Evolutionary conservation across 768 basidiomycete genomes (phyloP), one percentile per base, ranked within the genome.

Genomic region (Phylloporus rhodoxanthus): DNA sequence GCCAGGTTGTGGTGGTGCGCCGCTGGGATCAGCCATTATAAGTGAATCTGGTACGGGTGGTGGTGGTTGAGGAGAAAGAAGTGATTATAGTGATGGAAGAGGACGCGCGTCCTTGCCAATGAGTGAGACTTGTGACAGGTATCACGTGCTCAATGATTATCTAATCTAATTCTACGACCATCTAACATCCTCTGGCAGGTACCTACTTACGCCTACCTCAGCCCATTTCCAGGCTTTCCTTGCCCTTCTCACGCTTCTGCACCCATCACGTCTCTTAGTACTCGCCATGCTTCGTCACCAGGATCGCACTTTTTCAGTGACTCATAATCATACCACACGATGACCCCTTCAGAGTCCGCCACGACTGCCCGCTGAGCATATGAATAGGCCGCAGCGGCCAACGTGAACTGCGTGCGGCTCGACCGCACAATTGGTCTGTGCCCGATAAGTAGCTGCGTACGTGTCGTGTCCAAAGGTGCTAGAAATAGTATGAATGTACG

Each of bases 241-340:
- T 51, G 43, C 2, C 51, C 45, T 41, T 60, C 63, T 48, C 50
- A 55, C 25, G 53, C 55, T 44, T 58, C 61, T 4, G 61, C 46
- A 3, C 44, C 36, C 61, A 59, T 59, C 19, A 50, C 50, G 8
- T 59, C 47, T 33, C 33, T 67, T 26, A 67, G 57, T 7, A 68
- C 68, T 29, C 69, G 67, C 60, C 70, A 68, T 4, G 69, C 65
- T 30, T 72, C 70, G 49, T 79, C 75, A 0, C 79, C 81, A 6
- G 85, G 84, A 56, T 77, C 75, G 52, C 78, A 79, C 64, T 85
- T 88, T 64, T 67, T 74, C 46, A 85, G 72, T 15, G 55, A 70
- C 48, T 85, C 82, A 54, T 89, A 88, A 62, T 89, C 82, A 52
- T 87, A 89, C 87, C 87, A 89, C 8, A 87, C 86, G 17, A 85